Conservation (phyloP, 305 asterid species). For the Coffea humblotiana region DNA sequence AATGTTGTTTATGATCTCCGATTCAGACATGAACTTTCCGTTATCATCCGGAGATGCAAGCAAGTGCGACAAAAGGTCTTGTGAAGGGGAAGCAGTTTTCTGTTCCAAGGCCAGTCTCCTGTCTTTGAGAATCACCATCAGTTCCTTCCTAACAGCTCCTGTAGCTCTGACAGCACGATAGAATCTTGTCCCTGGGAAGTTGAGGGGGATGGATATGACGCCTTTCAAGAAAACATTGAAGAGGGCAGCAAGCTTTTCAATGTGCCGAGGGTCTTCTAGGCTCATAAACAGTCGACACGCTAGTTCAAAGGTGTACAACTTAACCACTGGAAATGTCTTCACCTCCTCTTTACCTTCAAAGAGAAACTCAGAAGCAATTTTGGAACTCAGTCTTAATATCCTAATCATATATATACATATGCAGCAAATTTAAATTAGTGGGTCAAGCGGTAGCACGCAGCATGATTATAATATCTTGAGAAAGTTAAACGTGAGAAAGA, state of each 20-base stretch:
- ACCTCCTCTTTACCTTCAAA: too few relatives aligned
- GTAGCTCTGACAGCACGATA: constrained; percentile 26
- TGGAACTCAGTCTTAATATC: not conserved
- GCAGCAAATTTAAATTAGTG: not conserved
- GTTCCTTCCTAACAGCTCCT: constrained; percentile 20
- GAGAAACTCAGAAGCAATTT: not conserved
- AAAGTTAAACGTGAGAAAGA: too few relatives aligned
- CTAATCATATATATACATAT: too few relatives aligned
- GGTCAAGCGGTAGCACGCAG: not conserved
- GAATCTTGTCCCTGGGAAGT: constrained; percentile 35
- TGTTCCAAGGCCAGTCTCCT: constrained; percentile 25
- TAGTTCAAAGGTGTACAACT: constrained; percentile 29
- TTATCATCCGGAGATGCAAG: constrained; percentile 27
- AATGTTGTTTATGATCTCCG: constrained; percentile 27
- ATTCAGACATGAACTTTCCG: constrained; percentile 38
- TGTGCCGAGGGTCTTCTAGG: constrained; percentile 26
- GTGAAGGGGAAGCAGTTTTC: constrained; percentile 26
- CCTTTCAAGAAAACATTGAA: constrained; percentile 35
- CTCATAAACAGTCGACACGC: constrained; percentile 39
- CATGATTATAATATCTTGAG: too few relatives aligned
- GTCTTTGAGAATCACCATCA: constrained; percentile 15
- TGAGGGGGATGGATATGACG: constrained; percentile 26
- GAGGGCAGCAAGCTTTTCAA: constrained; percentile 15
- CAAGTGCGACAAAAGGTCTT: constrained; percentile 39
- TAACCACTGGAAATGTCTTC: not conserved